phyloP scores from a whole-genome alignment of 495 filamentous ascomycete species.

The Peziza echinospora region DNA sequence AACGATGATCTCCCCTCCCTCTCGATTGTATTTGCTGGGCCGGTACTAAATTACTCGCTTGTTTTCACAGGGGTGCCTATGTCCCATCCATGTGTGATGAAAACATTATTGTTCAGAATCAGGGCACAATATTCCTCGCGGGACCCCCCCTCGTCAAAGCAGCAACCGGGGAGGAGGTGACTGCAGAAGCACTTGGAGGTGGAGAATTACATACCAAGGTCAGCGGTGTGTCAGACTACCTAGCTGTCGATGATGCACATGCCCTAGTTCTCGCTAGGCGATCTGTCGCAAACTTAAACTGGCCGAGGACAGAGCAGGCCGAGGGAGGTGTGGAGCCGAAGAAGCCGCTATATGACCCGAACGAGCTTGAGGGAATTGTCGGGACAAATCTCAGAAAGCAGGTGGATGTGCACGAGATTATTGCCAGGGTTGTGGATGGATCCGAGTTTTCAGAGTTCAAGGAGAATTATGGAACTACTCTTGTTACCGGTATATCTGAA shows the following conservation, averaged over 20 bases:
- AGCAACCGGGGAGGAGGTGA: conserved; percentile 83
- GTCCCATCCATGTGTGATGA: conserved; percentile 96
- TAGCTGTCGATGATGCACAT: conserved; percentile 86
- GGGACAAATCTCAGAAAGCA: conserved; percentile 70
- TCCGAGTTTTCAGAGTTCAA: conserved; percentile 89
- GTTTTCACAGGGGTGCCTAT: conserved; percentile 87
- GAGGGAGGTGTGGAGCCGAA: conserved; percentile 3
- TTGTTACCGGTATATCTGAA: conserved; percentile 40
- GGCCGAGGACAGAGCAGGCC: conserved; percentile 28
- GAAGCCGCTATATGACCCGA: conserved; percentile 37
- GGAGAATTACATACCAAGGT: conserved; percentile 79
- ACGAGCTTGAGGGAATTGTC: conserved; percentile 70
- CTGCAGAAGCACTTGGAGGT: conserved; percentile 79
- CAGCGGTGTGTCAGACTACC: conserved; percentile 89
- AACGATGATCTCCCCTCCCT: neutral
- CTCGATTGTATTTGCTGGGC: neutral
- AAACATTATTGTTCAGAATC: conserved; percentile 82
- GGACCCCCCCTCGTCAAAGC: conserved; percentile 92
- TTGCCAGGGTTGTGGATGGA: conserved; percentile 83
- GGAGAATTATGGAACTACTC: conserved; percentile 66
- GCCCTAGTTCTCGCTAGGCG: conserved; percentile 71
- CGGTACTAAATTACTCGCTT: conserved; percentile 16
- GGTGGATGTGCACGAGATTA: conserved; percentile 71
- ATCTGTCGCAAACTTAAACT: conserved; percentile 74
- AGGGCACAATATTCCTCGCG: conserved; percentile 91